Base-by-base conservation (phyloP, 352 stramenopile genomes). In the Pythium vanterpoolii region DNA sequence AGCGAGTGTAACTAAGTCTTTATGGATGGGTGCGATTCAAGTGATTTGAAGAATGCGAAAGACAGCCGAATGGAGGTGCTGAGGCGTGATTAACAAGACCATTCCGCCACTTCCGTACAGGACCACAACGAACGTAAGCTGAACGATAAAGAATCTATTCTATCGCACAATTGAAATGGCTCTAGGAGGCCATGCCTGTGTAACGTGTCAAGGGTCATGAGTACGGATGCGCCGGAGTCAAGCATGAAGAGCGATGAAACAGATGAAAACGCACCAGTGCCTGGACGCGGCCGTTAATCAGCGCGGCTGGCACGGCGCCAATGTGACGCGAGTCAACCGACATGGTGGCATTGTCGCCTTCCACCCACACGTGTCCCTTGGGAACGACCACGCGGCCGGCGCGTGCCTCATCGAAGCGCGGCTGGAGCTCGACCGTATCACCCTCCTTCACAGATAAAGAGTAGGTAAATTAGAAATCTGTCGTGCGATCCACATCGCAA, bases 331-430 rank as follows among this genome's bases (percentile, higher is more conserved):
- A 98, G 79, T 99, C 96, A 1, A 87, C 87, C 8, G 91, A 98
- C 66, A 96, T 93, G 39, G 79, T 84, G 7, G 89, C 61, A 73
- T 99, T 99, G 74, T 99, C 96, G 36, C 96, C 96, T 79, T 99
- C 94, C 6, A 99, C 69, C 96, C 96, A 99, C 30, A 98, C 71
- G 64, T 98, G 93, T 49, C 96, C 93, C 56, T 96, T 88, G 6
- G 96, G 96, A 19, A 99, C 74, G 5, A 67, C 76, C 39, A 92
- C 76, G 40, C 74, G 87, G 24, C 73, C 73, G 31, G 65, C 73
- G 5, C 77, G 77, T 31, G 74, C 58, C 34, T 86, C 52, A 54
- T 89, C 79, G 36, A 88, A 86, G 23, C 77, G 77, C 46, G 82
- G 83, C 34, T 92, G 76, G n/a, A 92, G 71, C 68, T 89, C 73